Base-by-base conservation (phyloP, 768 basidiomycete species). In the Lepiota subincarnata region DNA sequence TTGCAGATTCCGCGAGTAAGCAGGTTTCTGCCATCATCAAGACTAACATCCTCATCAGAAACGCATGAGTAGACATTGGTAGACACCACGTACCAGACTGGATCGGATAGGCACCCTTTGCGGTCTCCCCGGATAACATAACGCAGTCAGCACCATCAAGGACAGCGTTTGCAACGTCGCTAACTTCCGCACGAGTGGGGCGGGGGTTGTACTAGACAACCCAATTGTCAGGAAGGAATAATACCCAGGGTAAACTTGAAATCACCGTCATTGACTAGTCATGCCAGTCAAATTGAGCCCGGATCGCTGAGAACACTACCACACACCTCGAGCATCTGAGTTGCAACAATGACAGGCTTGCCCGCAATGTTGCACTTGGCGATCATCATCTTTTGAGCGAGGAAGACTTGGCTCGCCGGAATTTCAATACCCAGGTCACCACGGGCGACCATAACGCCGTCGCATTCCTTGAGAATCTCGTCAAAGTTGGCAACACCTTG, bases 311-410 rank as follows among this genome's bases (percentile, higher is more conserved):
- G 5, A 48, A 48, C 6, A 28, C 19, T 37, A 46, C 18, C 24
- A 62, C 75, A 55, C 57, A 88, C 89, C 80, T 98, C 96, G 61
- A 99, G 86, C 96, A 99, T 99, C 72, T 99, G 96, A 12, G 97
- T 99, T 8, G 97, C 97, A 57, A 97, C 95, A 67, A 99, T 98
- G 65, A 92, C 90, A 38, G 97, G 95, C 78, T 99, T 99, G 62
- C 97, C 97, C 50, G 82, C 86, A 65, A 96, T 89, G 78, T 97
- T 98, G 76, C 94, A 97, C 77, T 98, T 98, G 55, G 96, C 84
- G 63, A 98, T 99, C 95, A 99, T 99, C 96, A 98, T 98, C 78
- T 99, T 99, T 71, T 99, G 97, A 6, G 97, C 97, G 64, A 98
- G 78, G 81, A 99, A 99, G 41, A 99, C 97, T 67, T 98, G 97